phyloP scores from a whole-genome alignment of 176 grass and related monocot genomes.

The Triticum aestivum region IWGSC_CS_RefSeq_v2.1 NC_057800.1:584686309-584686808 shows the following conservation, averaged over 20 bases:
- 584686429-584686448: conserved; percentile 12
- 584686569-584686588: conserved; percentile 15
- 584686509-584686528: conserved; percentile 95
- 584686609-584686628: neutral
- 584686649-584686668: conserved; percentile 18
- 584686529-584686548: conserved; percentile 83
- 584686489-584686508: conserved; percentile 92
- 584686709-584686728: neutral
- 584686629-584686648: neutral
- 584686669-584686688: neutral
- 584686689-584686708: neutral
- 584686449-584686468: conserved; percentile 76
- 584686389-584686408: conserved; percentile 36
- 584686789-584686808: neutral
- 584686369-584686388: conserved; percentile 84
- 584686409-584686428: neutral
- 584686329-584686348: conserved; percentile 95
- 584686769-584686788: neutral
- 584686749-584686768: neutral
- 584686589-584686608: neutral
- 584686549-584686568: conserved; percentile 57
- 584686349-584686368: conserved; percentile 99
- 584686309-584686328: conserved; percentile 88
- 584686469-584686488: conserved; percentile 95
- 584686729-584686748: neutral